These are phyloP conservation scores for Aspergillus proliferans DNA, from an alignment of 2,329 filamentous ascomycete species.

Conservation along the genomic window DNA sequence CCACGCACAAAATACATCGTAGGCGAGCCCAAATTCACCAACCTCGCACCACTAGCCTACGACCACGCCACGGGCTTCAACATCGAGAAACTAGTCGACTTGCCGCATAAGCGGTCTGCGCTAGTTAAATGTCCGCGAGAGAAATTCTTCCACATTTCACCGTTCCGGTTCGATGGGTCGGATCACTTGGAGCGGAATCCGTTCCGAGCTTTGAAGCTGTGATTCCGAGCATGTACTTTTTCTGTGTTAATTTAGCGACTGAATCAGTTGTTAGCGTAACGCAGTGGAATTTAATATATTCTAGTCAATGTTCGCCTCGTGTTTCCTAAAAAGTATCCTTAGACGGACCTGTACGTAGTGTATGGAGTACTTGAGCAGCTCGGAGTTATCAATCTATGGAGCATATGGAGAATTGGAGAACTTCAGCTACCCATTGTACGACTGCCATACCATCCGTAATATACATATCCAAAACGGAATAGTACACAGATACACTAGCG, in stretches of 20 bases:
- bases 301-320: background rate
- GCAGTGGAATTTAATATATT: background rate
- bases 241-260: background rate
- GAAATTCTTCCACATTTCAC: conserved; percentile 62
- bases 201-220: conserved; percentile 15
- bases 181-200: conserved; percentile 17
- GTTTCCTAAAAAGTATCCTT: background rate
- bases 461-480: background rate
- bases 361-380: background rate
- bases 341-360: no score
- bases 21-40: conserved; percentile 65
- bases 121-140: conserved; percentile 60
- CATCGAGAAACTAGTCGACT: conserved; percentile 65
- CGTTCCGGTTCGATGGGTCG: conserved; percentile 17
- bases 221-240: conserved; percentile 3
- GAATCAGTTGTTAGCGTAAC: background rate
- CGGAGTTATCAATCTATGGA: background rate
- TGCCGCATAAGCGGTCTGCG: conserved; percentile 66
- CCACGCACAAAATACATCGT: conserved; percentile 50
- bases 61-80: conserved; percentile 69
- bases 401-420: no score
- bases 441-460: no score
- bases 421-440: no score
- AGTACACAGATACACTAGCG: background rate
- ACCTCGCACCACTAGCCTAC: conserved; percentile 64